phyloP scores from a whole-genome alignment of 2,329 filamentous ascomycete genomes.

The Dactylellina leptospora region DNA sequence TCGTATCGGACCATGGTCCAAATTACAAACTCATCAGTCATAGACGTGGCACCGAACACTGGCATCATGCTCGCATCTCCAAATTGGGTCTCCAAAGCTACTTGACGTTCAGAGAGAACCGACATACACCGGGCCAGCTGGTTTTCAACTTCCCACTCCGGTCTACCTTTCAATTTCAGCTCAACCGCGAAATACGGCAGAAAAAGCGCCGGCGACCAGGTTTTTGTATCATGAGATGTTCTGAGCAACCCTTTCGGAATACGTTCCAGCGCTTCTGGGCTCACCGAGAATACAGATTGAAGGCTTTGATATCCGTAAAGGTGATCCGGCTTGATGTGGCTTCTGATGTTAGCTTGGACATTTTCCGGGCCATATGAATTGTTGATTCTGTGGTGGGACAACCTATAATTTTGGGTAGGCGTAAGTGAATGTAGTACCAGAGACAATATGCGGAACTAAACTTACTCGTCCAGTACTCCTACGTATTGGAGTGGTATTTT shows the following conservation, averaged over 20 bases:
- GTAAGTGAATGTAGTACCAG: neutral
- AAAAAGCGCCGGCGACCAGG: neutral
- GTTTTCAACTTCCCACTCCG: neutral
- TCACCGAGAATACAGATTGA: slow-evolving; percentile 2
- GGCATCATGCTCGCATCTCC: slow-evolving; percentile 11
- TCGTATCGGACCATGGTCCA: slow-evolving; percentile 33
- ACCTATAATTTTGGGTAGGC: neutral
- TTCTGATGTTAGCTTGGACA: slow-evolving; percentile 4
- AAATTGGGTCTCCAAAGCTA: slow-evolving; percentile 3
- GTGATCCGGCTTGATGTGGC: slow-evolving; percentile 15
- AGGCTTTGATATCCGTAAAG: slow-evolving; percentile 18
- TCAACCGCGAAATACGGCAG: slow-evolving; percentile 23
- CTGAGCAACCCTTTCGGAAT: slow-evolving; percentile 1
- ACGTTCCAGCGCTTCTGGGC: neutral
- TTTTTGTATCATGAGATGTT: neutral
- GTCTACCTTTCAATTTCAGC: slow-evolving; percentile 7
- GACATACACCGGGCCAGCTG: slow-evolving; percentile 30
- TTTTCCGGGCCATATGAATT: slow-evolving; percentile 13
- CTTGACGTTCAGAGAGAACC: slow-evolving; percentile 21
- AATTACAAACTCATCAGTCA: neutral
- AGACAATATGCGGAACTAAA: no score
- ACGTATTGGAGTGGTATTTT: neutral
- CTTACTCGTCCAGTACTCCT: slow-evolving; percentile 9
- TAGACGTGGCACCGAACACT: slow-evolving; percentile 11
- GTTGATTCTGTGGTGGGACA: slow-evolving; percentile 8